A percentile compares a stretch with the other conserved stretches of the same genome.
phyloP scores from a whole-genome alignment of 192 early-diverging fungal species.

The Gaertneriomyces sp. region DNA sequence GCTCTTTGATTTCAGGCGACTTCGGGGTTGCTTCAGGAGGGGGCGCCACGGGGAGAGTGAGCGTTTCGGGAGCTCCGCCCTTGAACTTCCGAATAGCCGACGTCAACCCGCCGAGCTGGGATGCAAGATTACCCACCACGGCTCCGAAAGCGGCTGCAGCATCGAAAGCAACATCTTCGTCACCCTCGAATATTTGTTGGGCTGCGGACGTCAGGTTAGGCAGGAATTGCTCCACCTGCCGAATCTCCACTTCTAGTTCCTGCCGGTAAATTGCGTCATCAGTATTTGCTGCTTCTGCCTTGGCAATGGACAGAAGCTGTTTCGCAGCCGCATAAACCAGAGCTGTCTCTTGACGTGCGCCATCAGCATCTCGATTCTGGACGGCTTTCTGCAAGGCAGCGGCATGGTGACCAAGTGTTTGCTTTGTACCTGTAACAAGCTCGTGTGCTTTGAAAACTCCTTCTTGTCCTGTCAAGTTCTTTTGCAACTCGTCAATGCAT shows the following conservation, averaged over 20 bases:
- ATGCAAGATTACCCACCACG: constrained; percentile 23
- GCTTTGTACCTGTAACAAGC: constrained; percentile 33
- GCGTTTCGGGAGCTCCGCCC: constrained; percentile 1
- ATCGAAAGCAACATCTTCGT: not conserved
- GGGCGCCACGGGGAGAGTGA: not conserved
- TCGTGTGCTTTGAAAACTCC: constrained; percentile 41
- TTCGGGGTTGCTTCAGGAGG: not conserved
- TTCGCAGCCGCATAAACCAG: constrained; percentile 26
- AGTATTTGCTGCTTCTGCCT: constrained; percentile 22
- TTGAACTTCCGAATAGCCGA: constrained; percentile 28
- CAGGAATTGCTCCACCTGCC: constrained; percentile 33
- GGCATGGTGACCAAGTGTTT: constrained; percentile 31
- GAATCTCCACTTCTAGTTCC: constrained; percentile 32
- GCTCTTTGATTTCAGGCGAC: not conserved
- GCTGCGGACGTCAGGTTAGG: constrained; percentile 24
- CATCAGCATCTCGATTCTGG: constrained; percentile 9
- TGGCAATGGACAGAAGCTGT: constrained; percentile 31
- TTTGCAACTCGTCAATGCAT: constrained; percentile 30
- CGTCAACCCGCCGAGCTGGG: constrained; percentile 27
- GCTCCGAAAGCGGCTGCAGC: constrained; percentile 19
- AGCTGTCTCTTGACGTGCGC: constrained; percentile 12
- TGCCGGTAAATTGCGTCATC: constrained; percentile 27
- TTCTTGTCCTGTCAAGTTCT: constrained; percentile 30
- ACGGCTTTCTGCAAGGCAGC: constrained; percentile 18
- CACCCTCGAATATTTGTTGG: constrained; percentile 22